Evolutionary conservation across 176 grass and related monocot genomes (phyloP), one percentile per base, ranked within the genome.

Genomic region (Areca catechu): DNA sequence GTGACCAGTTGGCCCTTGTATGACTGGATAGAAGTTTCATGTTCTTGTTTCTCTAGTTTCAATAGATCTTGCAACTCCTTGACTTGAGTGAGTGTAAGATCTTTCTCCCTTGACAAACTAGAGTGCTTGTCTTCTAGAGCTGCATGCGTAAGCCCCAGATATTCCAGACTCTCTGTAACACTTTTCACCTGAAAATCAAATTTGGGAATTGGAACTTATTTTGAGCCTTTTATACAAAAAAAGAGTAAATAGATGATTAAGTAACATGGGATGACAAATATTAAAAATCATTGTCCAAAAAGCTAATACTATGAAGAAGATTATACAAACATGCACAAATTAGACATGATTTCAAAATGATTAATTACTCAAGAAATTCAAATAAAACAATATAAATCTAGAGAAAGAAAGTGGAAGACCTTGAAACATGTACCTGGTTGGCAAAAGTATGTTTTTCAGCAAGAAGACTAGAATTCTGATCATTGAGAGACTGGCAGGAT

Each of bases 31-130:
- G 34, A 55, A 47, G 43, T 60, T 69, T 77, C 84, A 63, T 77
- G 72, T 23, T 85, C 81, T 65, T 73, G 25, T 6, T 73, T 73
- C 68, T 76, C 80, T 63, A 51, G 60, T 75, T 71, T 63, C 77
- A 95, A 78, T 50, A 81, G 64, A 83, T 34, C 51, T 65, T 84
- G 68, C 60, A 95, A 47, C 48, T 86, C 83, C 61, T 60, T 89
- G 34, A 76, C 24, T 78, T 83, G 81, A 76, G 77, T 76, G 71
- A 82, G 60, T 66, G 67, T 73, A 43, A 80, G 53, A 87, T 92
- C 59, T 56, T 76, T 98, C 53, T 92, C 84, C 72, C 28, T 74
- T 49, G 67, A 78, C 55, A 85, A 57, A 72, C 65, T 77, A 29
- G 72, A 80, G 27, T 83, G 53, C 21, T 78, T 76, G 22, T 78